Percentiles rank a stretch among this genome's conserved stretches.
These are phyloP conservation scores for Suillus hirtellus DNA, from an alignment of 768 basidiomycete species.

Conservation along the genomic window DNA sequence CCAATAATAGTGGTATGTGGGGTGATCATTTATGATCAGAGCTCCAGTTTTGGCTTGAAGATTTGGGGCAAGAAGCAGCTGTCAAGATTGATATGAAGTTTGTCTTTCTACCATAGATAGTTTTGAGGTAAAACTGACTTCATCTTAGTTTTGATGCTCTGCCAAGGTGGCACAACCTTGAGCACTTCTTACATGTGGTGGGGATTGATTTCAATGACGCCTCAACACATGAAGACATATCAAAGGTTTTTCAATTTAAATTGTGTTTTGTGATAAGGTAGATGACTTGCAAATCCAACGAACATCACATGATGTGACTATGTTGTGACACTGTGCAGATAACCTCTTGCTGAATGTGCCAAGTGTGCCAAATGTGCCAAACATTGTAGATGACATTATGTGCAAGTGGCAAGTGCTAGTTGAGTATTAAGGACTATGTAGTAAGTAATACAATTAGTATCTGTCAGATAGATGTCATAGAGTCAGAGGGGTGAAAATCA, in stretches of 20 bases:
- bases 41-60: neutral
- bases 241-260: neutral
- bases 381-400: too few relatives aligned
- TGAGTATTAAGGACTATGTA: too few relatives aligned
- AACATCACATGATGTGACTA: neutral
- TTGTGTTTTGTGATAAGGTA: neutral
- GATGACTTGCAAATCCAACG: neutral
- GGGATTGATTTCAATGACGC: neutral
- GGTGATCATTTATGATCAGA: neutral
- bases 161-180: neutral
- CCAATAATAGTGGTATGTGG: neutral
- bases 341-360: neutral
- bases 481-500: too few relatives aligned
- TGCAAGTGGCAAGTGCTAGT: too few relatives aligned
- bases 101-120: neutral
- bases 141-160: constrained; percentile 2
- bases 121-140: neutral
- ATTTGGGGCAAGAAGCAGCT: neutral
- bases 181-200: neutral
- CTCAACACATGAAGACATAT: neutral
- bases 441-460: too few relatives aligned
- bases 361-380: too few relatives aligned
- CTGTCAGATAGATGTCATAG: too few relatives aligned
- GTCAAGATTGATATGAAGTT: neutral
- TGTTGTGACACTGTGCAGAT: neutral